These are phyloP conservation scores for Aspergillus latus DNA, from an alignment of 2,329 filamentous ascomycete species.

Conservation along the genomic window DNA sequence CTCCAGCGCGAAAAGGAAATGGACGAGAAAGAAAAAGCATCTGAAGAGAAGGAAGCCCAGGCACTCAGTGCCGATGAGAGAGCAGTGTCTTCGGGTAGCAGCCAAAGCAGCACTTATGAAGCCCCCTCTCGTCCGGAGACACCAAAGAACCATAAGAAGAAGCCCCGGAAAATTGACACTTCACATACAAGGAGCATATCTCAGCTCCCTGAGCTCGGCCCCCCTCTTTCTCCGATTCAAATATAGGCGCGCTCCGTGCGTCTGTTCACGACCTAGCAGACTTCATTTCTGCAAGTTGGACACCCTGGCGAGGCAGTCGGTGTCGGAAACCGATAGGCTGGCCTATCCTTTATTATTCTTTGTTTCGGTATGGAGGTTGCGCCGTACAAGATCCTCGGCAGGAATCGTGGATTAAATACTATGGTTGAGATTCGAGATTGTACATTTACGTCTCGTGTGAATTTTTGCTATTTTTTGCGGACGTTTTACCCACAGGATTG, in stretches of 20 bases:
- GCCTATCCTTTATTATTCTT: constrained; percentile 13
- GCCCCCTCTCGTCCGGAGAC: constrained; percentile 33
- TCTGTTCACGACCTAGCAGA: background rate
- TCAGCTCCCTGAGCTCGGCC: constrained; percentile 49
- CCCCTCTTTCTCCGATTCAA: constrained; percentile 49
- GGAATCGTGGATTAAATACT: constrained; percentile 20
- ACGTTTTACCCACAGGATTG: background rate
- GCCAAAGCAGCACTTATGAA: constrained; percentile 50
- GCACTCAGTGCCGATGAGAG: constrained; percentile 50
- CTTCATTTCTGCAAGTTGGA: background rate
- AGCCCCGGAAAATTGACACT: constrained; percentile 36
- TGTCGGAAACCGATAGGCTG: constrained; percentile 15
- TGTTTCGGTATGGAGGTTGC: background rate
- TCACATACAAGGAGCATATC: constrained; percentile 39
- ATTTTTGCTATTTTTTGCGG: constrained; percentile 6
- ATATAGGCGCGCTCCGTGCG: constrained; percentile 31
- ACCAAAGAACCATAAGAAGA: constrained; percentile 31
- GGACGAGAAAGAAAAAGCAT: constrained; percentile 33
- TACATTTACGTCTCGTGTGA: constrained; percentile 8
- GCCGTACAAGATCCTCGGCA: constrained; percentile 18
- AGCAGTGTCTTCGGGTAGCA: constrained; percentile 64
- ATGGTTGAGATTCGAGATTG: constrained; percentile 11
- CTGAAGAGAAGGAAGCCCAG: constrained; percentile 27
- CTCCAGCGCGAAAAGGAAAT: constrained; percentile 58
- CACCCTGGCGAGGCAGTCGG: background rate